Percentiles rank a stretch among this genome's conserved stretches.
These are phyloP conservation scores for Grosmannia huntii DNA, from an alignment of 2,329 filamentous ascomycete species.

Conservation along the genomic window DNA sequence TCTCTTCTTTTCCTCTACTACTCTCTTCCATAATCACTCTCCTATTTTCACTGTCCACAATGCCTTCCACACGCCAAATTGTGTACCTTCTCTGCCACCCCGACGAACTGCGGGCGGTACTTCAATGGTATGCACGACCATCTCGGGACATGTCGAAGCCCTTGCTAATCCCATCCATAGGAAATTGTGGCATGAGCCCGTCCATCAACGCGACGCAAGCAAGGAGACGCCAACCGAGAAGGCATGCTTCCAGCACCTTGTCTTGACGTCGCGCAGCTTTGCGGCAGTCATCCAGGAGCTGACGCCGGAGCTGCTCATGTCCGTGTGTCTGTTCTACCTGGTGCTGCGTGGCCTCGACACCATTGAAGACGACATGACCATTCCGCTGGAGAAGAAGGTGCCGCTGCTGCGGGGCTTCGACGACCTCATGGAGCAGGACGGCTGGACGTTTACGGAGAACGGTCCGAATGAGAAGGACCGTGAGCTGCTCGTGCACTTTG, in stretches of 20 bases:
- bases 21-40: neutral
- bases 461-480: constrained; percentile 89
- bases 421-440: constrained; percentile 63
- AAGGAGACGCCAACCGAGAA: constrained; percentile 64
- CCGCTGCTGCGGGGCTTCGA: constrained; percentile 76
- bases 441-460: constrained; percentile 82
- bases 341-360: constrained; percentile 86
- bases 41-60: constrained; percentile 22
- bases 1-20: neutral
- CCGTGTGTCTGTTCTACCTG: constrained; percentile 83
- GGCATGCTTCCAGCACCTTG: constrained; percentile 76
- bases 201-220: constrained; percentile 66
- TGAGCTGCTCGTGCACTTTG: constrained; percentile 83
- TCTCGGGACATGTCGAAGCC: neutral
- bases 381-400: constrained; percentile 69
- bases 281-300: constrained; percentile 88
- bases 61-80: constrained; percentile 40
- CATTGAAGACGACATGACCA: constrained; percentile 98
- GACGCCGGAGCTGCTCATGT: constrained; percentile 83
- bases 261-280: constrained; percentile 87
- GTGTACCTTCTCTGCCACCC: constrained; percentile 67
- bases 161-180: constrained; percentile 28
- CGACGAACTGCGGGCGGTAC: constrained; percentile 63
- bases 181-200: constrained; percentile 94
- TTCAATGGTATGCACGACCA: constrained; percentile 60